These are phyloP conservation scores for Lentinula boryana DNA, from an alignment of 768 basidiomycete species.

Conservation along the genomic window DNA sequence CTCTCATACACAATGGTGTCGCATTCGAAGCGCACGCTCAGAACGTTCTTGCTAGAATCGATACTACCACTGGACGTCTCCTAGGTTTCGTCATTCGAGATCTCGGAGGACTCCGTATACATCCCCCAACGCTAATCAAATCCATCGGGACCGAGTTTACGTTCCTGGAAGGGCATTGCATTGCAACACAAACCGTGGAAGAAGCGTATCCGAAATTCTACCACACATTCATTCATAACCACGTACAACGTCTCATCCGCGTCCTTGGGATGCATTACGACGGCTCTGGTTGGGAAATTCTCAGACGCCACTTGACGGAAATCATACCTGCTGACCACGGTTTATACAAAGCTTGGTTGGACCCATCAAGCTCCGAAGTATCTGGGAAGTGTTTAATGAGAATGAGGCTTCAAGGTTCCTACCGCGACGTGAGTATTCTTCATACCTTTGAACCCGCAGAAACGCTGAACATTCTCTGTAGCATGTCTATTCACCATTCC, in stretches of 20 bases:
- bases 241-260: conserved; percentile 50
- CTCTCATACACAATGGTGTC: conserved; percentile 48
- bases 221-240: conserved; percentile 56
- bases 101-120: conserved; percentile 51
- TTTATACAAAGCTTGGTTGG: conserved; percentile 43
- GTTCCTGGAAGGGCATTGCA: conserved; percentile 48
- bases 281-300: conserved; percentile 45
- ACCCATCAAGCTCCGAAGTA: conserved; percentile 29
- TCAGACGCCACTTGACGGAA: conserved; percentile 37
- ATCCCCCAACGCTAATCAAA: conserved; percentile 39
- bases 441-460: neutral
- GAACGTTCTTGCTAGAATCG: conserved; percentile 45
- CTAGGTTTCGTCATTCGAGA: conserved; percentile 52
- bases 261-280: conserved; percentile 46
- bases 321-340: conserved; percentile 40
- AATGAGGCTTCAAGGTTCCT: conserved; percentile 51
- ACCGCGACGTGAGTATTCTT: conserved; percentile 43
- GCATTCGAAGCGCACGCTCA: conserved; percentile 60
- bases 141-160: conserved; percentile 46
- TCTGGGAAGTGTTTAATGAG: conserved; percentile 53
- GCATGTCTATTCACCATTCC: conserved; percentile 48
- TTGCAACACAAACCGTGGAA: conserved; percentile 38
- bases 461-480: conserved; percentile 14
- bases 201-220: conserved; percentile 54
- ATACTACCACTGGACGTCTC: conserved; percentile 32